phyloP scores from a whole-genome alignment of 345 rosid genomes.

The Syzygium oleosum region DNA sequence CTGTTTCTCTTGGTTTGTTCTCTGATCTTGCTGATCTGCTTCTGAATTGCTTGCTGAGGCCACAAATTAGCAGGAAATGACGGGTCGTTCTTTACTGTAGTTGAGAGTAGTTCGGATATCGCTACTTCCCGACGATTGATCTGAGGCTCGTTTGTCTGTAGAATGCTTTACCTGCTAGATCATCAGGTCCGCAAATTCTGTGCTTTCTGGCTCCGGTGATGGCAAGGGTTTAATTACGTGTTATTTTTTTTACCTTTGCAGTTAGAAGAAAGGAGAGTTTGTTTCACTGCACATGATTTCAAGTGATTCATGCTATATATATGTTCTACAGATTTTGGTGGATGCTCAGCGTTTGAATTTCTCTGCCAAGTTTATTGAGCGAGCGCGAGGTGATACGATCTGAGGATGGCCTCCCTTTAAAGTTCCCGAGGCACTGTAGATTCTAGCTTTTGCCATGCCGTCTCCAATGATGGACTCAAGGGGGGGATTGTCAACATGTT shows the following conservation, averaged over 20 bases:
- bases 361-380: not conserved
- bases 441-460: slow-evolving; percentile 11
- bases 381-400: not conserved
- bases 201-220: not conserved
- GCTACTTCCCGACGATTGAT: not conserved
- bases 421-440: not conserved
- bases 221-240: not conserved
- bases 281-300: not conserved
- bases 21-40: slow-evolving; percentile 2
- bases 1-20: not conserved
- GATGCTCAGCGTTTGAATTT: not conserved
- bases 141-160: not conserved
- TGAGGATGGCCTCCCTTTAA: not conserved
- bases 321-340: not conserved
- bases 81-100: not conserved
- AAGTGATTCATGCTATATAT: not conserved
- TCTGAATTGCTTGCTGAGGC: not conserved
- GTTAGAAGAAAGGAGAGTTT: not conserved
- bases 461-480: slow-evolving; percentile 19
- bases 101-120: not conserved
- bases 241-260: not conserved
- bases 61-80: not conserved
- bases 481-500: slow-evolving; percentile 14
- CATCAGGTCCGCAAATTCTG: not conserved
- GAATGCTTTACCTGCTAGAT: not conserved